Evolutionary conservation across 129 eudicot genomes (phyloP).

Genomic region (Silybum marianum): DNA sequence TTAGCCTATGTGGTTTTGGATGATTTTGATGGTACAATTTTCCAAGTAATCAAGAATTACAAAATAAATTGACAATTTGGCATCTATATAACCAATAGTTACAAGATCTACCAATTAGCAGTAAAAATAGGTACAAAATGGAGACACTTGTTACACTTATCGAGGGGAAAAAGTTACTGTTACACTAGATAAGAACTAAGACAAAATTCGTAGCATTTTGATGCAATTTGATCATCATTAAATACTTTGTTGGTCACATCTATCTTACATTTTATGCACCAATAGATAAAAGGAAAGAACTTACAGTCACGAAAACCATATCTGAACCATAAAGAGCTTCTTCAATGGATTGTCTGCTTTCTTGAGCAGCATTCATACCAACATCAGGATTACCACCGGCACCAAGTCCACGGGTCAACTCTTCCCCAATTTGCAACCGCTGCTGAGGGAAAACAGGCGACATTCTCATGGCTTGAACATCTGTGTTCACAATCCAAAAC

Average conservation of each 20-base stretch:
- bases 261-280: neutral
- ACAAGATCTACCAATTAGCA: neutral
- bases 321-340: conserved; percentile 81
- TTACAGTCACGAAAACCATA: conserved; percentile 94
- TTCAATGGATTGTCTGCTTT: conserved; percentile 67
- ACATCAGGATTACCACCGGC: conserved; percentile 97
- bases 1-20: neutral
- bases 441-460: conserved; percentile 75
- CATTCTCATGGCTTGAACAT: conserved; percentile 82
- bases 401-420: conserved; percentile 93
- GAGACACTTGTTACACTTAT: neutral
- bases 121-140: neutral
- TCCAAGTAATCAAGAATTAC: neutral
- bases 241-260: neutral
- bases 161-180: neutral
- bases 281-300: conserved; percentile 15
- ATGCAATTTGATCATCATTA: neutral
- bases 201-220: neutral
- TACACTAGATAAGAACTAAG: neutral
- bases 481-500: conserved; percentile 91
- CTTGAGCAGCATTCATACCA: conserved; percentile 91
- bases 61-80: neutral
- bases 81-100: neutral
- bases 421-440: conserved; percentile 84
- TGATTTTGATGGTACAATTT: neutral